Base-by-base conservation (phyloP, 1,139 yeast species). In the Diutina scorzettiae region DNA sequence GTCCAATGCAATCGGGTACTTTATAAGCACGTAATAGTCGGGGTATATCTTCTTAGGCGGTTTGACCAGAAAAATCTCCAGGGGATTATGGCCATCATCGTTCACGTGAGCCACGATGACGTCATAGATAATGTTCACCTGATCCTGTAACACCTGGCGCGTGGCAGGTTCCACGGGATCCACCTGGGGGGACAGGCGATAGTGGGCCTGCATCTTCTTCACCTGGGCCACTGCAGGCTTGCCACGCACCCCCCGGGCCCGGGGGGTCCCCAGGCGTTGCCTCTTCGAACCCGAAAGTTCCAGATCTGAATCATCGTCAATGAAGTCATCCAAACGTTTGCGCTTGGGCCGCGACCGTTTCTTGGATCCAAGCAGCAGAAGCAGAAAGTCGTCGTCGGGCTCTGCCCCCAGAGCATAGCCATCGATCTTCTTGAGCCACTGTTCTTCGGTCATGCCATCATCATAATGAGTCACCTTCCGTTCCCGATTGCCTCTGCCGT, bases 31-130 rank as follows among this genome's bases (percentile, higher is more conserved):
- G 57, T 85, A 89, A 57, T 89, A 89, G 57, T 89, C 96, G 0
- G 96, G 95, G 51, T 89, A 89, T 37, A 75, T 61, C 55, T 72
- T 73, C 52, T 72, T 76, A 0, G 93, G 74, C 6, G 95, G 95
- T 48, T 73, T 77, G 4, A 71, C 74, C 57, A 78, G 57, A 53
- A 82, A 82, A 42, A 82, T 65, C 41, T 78, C 85, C 47, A 82
- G 71, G 44, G 77, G 61, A 14, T 59, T 56, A 41, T 70, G 59
- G 12, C 25, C 34, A 7, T 63, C 71, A 33, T 58, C 59, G 44
- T 68, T 70, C 58, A 73, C 71, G 50, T 66, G 68, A 41, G 63
- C 62, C 43, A 68, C 51, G 21, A 78, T 55, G 41, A 60, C 57
- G n/a, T 69, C 66, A 50, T 69, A 70, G 36, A 78, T 69, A 8